Evolutionary conservation across 148 eudicot genomes (phyloP).

Genomic region (Dianthus caryophyllus): DNA sequence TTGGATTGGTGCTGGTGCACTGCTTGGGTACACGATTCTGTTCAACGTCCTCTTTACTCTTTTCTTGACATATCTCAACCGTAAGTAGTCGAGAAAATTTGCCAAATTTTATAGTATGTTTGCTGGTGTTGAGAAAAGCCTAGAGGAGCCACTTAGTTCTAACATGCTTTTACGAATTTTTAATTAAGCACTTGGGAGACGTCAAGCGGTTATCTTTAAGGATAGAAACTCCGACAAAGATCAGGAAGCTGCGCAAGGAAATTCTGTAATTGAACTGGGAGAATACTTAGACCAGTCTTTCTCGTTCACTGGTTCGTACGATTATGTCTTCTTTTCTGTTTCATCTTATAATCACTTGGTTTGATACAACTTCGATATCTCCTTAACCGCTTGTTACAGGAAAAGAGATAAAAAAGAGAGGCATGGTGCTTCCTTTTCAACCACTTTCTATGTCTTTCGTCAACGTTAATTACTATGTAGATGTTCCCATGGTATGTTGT

Average conservation of each 20-base stretch:
- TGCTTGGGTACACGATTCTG: constrained; percentile 68
- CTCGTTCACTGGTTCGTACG: constrained; percentile 62
- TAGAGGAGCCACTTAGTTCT: background rate
- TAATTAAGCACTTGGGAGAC: constrained; percentile 65
- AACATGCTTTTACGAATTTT: background rate
- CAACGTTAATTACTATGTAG: constrained; percentile 73
- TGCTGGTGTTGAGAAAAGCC: background rate
- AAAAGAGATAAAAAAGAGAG: constrained; percentile 41
- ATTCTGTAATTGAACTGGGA: constrained; percentile 40
- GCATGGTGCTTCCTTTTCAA: constrained; percentile 97
- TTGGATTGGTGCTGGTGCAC: constrained; percentile 95
- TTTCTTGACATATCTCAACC: constrained; percentile 78
- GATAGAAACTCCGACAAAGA: constrained; percentile 26
- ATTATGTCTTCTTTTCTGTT: background rate
- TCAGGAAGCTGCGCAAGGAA: constrained; percentile 31
- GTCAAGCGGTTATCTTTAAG: constrained; percentile 53
- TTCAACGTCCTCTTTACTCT: constrained; percentile 81
- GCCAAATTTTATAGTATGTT: too few relatives aligned
- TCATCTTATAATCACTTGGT: background rate
- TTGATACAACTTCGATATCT: background rate
- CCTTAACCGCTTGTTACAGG: constrained; percentile 40
- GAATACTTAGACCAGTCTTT: constrained; percentile 72
- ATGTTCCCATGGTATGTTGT: constrained; percentile 68
- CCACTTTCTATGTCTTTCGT: constrained; percentile 90
- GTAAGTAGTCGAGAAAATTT: constrained; percentile 45